These are phyloP conservation scores for Gardenia jasminoides DNA, from an alignment of 257 asterid genomes.

Conservation along the genomic window DNA sequence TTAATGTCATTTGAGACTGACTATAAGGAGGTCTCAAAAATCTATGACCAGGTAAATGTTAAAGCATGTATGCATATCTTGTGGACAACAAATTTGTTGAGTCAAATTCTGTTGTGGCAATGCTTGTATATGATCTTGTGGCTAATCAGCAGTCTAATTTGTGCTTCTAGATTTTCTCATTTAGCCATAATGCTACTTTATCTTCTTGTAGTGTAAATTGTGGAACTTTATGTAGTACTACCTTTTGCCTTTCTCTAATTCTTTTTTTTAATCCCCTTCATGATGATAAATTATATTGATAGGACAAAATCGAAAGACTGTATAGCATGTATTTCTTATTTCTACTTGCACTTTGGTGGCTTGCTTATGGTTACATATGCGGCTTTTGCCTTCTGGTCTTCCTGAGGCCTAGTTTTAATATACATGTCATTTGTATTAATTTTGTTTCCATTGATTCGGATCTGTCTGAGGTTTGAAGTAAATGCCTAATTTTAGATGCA, in stretches of 20 bases:
- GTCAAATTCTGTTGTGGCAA: neutral
- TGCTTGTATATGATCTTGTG: neutral
- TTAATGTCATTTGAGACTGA: constrained; percentile 88
- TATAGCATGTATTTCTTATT: neutral
- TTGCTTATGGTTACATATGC: neutral
- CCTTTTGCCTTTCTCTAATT: neutral
- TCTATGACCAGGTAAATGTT: constrained; percentile 74
- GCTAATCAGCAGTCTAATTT: neutral
- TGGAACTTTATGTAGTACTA: neutral
- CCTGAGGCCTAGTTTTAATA: neutral
- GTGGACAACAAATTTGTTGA: neutral
- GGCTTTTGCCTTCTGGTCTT: too few species aligned
- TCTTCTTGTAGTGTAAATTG: neutral
- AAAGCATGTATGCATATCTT: neutral
- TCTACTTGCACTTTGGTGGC: neutral
- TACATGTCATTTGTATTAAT: constrained; percentile 2
- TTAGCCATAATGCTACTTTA: neutral
- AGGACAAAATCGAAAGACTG: neutral
- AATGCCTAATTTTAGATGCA: constrained; percentile 67
- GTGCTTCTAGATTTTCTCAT: neutral
- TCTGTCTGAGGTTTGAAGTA: constrained; percentile 20
- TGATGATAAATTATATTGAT: neutral
- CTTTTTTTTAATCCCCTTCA: neutral
- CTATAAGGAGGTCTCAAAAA: constrained; percentile 93
- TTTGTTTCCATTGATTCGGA: constrained; percentile 19